Percentiles rank a stretch among this genome's conserved stretches.
Evolutionary conservation across 2,329 filamentous ascomycete genomes (phyloP).

Genomic region (Trichoderma koningii): DNA sequence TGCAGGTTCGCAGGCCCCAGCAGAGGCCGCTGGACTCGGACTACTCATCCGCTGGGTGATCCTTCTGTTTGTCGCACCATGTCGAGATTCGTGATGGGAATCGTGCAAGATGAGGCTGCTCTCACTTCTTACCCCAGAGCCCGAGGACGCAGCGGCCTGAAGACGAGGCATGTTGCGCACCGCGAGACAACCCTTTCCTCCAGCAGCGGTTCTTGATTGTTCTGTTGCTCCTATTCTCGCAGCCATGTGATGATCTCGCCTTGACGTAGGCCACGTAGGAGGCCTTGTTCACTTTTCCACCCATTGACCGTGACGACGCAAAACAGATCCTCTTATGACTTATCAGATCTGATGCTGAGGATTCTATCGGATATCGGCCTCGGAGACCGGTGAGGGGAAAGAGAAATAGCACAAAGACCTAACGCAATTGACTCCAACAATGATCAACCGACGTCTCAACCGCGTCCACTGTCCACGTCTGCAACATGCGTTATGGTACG

Average conservation of each 20-base stretch:
- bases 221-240: not conserved
- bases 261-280: conserved; percentile 1
- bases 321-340: not conserved
- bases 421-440: conserved; percentile 13
- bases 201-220: not conserved
- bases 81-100: not conserved
- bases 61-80: conserved; percentile 14
- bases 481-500: not conserved
- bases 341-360: conserved; percentile 2
- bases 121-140: no score
- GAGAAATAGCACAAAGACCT: not conserved
- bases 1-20: not conserved
- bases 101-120: not conserved
- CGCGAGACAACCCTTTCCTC: not conserved
- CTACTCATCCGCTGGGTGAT: conserved; percentile 1
- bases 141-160: not conserved
- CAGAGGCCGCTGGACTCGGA: not conserved
- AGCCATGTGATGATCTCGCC: not conserved
- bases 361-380: conserved; percentile 8
- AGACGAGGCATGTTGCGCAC: not conserved
- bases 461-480: not conserved
- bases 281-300: not conserved
- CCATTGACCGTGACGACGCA: not conserved
- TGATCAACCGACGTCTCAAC: not conserved
- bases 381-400: conserved; percentile 24